Base-by-base conservation (phyloP, 1,139 yeast species). In the Yamadazyma friedrichii region DNA sequence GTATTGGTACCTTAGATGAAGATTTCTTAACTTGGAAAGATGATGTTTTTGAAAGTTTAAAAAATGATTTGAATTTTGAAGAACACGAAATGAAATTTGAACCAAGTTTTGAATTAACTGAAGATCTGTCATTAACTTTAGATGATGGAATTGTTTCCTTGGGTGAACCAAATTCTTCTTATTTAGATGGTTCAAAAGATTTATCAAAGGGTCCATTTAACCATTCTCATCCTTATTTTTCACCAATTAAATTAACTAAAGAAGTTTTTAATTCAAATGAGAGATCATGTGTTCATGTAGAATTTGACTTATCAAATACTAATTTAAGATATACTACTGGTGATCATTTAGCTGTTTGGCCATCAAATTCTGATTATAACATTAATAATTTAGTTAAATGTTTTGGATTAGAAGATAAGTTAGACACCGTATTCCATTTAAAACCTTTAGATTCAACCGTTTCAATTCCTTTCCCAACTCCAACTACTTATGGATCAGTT, bases 21-120 rank as follows among this genome's bases (percentile, higher is more conserved):
- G 98, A 93, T 64, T 93, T 82, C 63, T 67, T 93, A 60, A 71
- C 89, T 37, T 93, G 98, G 98, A 91, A 91, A 65, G 97, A 91
- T 48, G 64, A 71, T 13, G 73, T 87, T 43, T 74, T 85, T 54
- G 88, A 82, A 39, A 64, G 75, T 10, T 76, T 88, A 67, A 86
- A 82, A 62, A 76, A 76, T 53, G 73, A 76, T 47, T 76, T 86
- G 60, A 72, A 76, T 49, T 68, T 86, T 52, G 84, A 83, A 53
- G 96, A 88, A 64, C 85, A 78, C 50, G 95, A 88, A 49, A 76
- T 84, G 48, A 69, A 65, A 33, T 89, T 87, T 56, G 88, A 88
- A 62, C 91, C 98, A 16, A 71, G 84, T 30, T 70, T 88, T 49
- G 67, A 74, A 44, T 68, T 84, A 39, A 54, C 68, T 15, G 70